Conservation (phyloP, 345 rosid species). For the Euphorbia peplus region DNA sequence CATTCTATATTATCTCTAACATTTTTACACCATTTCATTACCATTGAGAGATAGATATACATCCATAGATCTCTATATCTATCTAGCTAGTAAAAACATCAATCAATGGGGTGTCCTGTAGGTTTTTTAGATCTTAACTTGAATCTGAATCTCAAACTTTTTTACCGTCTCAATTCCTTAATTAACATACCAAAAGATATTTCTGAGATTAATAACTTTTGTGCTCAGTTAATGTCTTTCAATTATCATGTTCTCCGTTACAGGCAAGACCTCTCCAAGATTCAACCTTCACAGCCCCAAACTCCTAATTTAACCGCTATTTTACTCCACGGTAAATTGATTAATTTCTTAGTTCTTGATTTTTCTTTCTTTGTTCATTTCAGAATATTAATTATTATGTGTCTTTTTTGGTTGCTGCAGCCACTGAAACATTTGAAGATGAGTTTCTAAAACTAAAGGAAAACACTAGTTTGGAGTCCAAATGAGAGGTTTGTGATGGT, state of each 20-base stretch:
- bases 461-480: background rate
- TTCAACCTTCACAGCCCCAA: constrained; percentile 1
- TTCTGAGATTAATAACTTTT: constrained; percentile 12
- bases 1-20: too few relatives aligned
- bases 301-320: constrained; percentile 28
- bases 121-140: constrained; percentile 7
- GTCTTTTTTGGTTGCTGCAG: too few relatives aligned
- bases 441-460: constrained; percentile 16
- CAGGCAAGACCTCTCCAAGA: constrained; percentile 15
- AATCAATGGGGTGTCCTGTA: too few relatives aligned
- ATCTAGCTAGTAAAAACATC: too few relatives aligned
- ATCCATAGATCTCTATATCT: too few relatives aligned
- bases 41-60: too few relatives aligned
- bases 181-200: constrained; percentile 12
- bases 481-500: constrained; percentile 2
- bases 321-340: too few relatives aligned
- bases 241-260: constrained; percentile 20
- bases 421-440: constrained; percentile 21
- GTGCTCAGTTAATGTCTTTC: constrained; percentile 9
- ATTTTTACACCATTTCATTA: too few relatives aligned
- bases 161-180: constrained; percentile 13
- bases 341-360: too few relatives aligned
- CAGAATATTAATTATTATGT: too few relatives aligned
- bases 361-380: too few relatives aligned
- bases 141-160: constrained; percentile 20